Conservation (phyloP, 2,329 filamentous ascomycete genomes). For the Trichoderma lentiforme region DNA sequence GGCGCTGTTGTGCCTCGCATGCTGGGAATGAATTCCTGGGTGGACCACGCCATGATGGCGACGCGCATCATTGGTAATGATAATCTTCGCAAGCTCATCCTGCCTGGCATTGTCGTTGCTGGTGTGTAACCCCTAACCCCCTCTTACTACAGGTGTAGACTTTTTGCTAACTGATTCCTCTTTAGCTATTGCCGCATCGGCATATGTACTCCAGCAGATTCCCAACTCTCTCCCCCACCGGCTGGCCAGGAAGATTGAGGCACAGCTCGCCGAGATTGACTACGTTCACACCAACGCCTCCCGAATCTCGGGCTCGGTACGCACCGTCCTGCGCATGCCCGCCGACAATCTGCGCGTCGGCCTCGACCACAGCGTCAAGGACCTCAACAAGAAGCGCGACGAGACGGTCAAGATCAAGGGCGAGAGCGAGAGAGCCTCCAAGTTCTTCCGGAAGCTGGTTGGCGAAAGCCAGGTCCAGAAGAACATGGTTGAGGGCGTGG, state of each 20-base stretch:
- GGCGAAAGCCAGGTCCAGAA: slow-evolving; percentile 58
- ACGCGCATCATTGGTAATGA: slow-evolving; percentile 77
- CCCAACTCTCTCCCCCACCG: slow-evolving; percentile 84
- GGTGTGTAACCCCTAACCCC: slow-evolving; percentile 54
- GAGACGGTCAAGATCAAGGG: slow-evolving; percentile 76
- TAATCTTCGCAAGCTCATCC: slow-evolving; percentile 73
- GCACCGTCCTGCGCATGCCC: slow-evolving; percentile 83
- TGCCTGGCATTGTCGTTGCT: slow-evolving; percentile 75
- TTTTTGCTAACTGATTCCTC: slow-evolving; percentile 22
- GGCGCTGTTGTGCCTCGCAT: slow-evolving; percentile 80
- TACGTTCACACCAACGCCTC: slow-evolving; percentile 87
- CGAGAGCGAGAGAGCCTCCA: slow-evolving; percentile 82
- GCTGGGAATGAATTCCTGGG: slow-evolving; percentile 80
- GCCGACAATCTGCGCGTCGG: slow-evolving; percentile 81
- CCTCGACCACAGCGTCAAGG: slow-evolving; percentile 80
- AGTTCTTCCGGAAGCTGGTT: slow-evolving; percentile 87
- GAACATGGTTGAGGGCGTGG: slow-evolving; percentile 48
- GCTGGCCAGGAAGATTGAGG: slow-evolving; percentile 78
- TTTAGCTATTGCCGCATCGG: slow-evolving; percentile 67
- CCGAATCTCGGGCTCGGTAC: slow-evolving; percentile 80
- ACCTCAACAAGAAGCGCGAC: slow-evolving; percentile 72
- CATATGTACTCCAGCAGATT: slow-evolving; percentile 82
- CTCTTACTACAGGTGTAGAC: not conserved
- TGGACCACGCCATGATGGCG: slow-evolving; percentile 80
- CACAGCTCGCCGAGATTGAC: slow-evolving; percentile 76